Evolutionary conservation across 2,329 filamentous ascomycete genomes (phyloP), one percentile per base, ranked within the genome.

Genomic region (Alternaria rosae): DNA sequence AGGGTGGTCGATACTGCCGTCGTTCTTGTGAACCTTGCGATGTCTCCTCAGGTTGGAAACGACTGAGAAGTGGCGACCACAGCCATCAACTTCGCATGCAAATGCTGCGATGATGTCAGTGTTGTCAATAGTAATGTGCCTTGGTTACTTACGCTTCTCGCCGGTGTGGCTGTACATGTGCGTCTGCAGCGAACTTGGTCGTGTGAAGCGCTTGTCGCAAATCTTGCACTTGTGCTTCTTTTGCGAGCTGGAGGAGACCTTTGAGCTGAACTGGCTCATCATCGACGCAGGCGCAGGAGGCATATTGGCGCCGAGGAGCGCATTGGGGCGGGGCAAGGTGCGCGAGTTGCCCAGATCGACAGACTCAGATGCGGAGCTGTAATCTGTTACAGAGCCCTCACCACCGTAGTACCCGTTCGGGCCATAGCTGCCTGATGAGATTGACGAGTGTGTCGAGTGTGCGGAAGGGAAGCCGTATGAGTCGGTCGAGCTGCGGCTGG

Each of bases 181-280:
- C 30, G 94, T 98, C 78, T 97, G 94, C 41, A 98, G 81, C 13
- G 94, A 97, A 77, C 93, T 97, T 2, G 94, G 94, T 57, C 94
- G 88, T 3, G 94, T 97, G 80, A 98, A 98, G 44, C 94, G 89
- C 86, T 98, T 97, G 81, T 97, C 94, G 84, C 94, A 98, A 62
- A 98, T 92, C 83, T 97, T 97, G 87, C 94, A 98, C 85, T 97
- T 97, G 84, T 98, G 95, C 86, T 98, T 98, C 89, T 98, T 98
- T 78, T 97, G 93, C 10, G 94, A 95, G 82, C 93, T 97, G 17
- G 92, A 94, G 0, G 93, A 94, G 54, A 97, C 90, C 82, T 97
- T 97, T 66, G 94, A 97, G 82, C 92, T 97, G 83, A 98, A 98
- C 74, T 97, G 94, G 54, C 93, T 89, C 95, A 99, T 99, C 93